Base-by-base conservation (phyloP, 768 basidiomycete genomes). In the Leccinum boreale region DNA sequence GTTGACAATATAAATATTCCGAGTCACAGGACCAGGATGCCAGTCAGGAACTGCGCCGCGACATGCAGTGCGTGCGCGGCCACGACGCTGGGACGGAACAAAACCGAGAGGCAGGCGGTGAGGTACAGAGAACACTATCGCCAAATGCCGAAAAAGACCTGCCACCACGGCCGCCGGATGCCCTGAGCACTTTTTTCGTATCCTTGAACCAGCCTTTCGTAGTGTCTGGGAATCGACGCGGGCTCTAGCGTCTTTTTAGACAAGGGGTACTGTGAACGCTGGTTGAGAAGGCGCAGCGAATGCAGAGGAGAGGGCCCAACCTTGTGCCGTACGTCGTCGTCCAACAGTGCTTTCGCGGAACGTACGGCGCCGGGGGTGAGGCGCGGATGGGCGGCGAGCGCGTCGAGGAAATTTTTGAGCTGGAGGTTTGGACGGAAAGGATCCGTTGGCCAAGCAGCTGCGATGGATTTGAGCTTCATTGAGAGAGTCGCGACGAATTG, bases 141-240 rank as follows among this genome's bases (percentile, higher is more conserved):
- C 89, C 89, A 90, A 58, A 90, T 78, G 39, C 83, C 82, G 62
- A 92, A 86, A 70, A 92, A 89, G 45, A 87, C 74, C 70, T 92
- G 90, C 90, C 90, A 92, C 86, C 86, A 85, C 3, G 90, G 89
- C 55, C 90, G 77, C 33, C 81, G 81, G 46, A 90, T 87, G n/a
- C 90, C 90, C 65, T 85, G 76, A 11, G 84, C 81, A 63, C 87
- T 89, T 73, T 87, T 89, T 58, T 90, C 84, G 59, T 86, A 84
- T 5, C 84, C 90, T 63, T 89, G 87, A 1, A 83, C 77, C 9
- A 93, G 80, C 24, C 87, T 82, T 46, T 84, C 78, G 64, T 93
- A 93, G 72, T 93, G 84, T 52, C 78, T 73, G 26, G 90, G 89
- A 71, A 81, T 82, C 5, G 90, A 90, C 11, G 84, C 81, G 4